Evolutionary conservation across 768 basidiomycete genomes (phyloP), one percentile per base, ranked within the genome.

Genomic region (Tylopilus rubrobrunneus): DNA sequence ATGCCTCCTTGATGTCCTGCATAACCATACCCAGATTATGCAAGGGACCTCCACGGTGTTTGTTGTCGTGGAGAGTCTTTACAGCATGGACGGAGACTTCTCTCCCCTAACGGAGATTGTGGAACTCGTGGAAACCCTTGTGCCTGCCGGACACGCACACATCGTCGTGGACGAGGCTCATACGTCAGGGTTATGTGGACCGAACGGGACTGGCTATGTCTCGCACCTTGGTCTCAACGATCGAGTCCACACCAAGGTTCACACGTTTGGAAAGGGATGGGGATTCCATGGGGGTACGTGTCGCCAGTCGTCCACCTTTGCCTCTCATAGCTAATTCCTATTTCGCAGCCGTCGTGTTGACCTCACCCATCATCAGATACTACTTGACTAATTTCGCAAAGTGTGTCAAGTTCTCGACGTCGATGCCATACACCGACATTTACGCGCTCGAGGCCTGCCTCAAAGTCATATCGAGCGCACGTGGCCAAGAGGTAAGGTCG

Each of bases 1-100:
- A 36, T 49, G 56, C 53, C 49, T 82, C 39, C 48, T 60, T 15
- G 15, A 17, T 9, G 40, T 60, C 10, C 60, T 74, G 15, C 58
- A 67, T 27, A 53, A 64, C 19, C 55, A 61, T 21, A 59, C 60
- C 7, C 55, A 53, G 34, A 58, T 71, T 27, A 51, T 29, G 17
- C 51, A 31, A 1, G 73, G 72, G 0, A 60, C 64, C 28, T 55
- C 55, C 42, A 72, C 59, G 39, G 61, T 82, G 8, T 83, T 81
- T 59, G 57, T 85, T 21, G 73, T 76, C 0, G 67, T 83, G 11
- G 83, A 84, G 67, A 73, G 73, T 10, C 65, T 83, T 14, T 83
- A 85, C 63, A 80, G 79, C 56, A 84, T 85, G 82, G 82, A 84
- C 39, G 83, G 83, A 5, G 78, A 81, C 55, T 71, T 82, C 34